Conservation (phyloP, 208 protist genomes). For the Naegleria lovaniensis region DNA sequence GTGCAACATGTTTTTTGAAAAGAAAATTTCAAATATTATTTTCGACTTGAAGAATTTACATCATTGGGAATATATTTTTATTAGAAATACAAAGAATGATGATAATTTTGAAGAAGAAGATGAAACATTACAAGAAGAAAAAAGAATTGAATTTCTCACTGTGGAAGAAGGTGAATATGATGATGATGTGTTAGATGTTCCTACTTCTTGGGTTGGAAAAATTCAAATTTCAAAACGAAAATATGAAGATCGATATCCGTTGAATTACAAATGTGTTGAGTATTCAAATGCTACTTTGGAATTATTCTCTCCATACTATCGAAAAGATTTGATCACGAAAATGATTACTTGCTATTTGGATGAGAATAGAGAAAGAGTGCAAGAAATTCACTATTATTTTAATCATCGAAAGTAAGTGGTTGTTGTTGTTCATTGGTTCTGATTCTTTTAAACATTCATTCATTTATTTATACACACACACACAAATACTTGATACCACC, state of each 20-base stretch:
- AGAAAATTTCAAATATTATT: conserved; percentile 26
- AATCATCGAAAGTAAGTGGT: neutral
- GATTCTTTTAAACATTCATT: too few species aligned
- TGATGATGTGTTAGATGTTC: conserved; percentile 42
- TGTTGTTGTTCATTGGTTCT: too few species aligned
- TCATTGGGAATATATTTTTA: conserved; percentile 69
- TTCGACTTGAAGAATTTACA: conserved; percentile 56
- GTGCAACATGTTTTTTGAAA: conserved; percentile 60
- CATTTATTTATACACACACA: too few species aligned
- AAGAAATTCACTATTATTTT: neutral
- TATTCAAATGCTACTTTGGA: conserved; percentile 60
- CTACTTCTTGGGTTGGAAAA: conserved; percentile 61
- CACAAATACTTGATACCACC: too few species aligned
- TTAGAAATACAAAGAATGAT: conserved; percentile 39
- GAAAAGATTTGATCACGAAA: neutral
- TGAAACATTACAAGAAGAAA: neutral
- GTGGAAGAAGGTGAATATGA: conserved; percentile 35
- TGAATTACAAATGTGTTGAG: conserved; percentile 53
- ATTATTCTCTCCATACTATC: neutral
- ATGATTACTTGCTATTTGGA: neutral
- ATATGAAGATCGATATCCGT: conserved; percentile 70
- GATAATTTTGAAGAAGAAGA: conserved; percentile 37
- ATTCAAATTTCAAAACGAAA: conserved; percentile 60
- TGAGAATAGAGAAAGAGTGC: too few species aligned
- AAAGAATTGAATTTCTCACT: neutral